phyloP scores from a whole-genome alignment of 257 asterid genomes.

The Solanum piurae region DNA sequence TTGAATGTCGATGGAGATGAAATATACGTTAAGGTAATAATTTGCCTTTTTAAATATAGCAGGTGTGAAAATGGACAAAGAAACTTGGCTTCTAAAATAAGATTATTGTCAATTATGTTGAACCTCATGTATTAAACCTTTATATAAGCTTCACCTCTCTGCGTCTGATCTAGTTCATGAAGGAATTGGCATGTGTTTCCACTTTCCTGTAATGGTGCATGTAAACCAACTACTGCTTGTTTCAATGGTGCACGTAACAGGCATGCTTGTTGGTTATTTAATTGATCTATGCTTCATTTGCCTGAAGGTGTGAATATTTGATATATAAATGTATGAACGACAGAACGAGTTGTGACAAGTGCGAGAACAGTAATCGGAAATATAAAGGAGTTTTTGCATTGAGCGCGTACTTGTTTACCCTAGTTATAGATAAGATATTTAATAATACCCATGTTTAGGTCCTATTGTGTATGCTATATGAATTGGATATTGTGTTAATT shows the following conservation, averaged over 20 bases:
- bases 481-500: background rate
- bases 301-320: background rate
- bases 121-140: background rate
- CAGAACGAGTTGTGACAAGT: background rate
- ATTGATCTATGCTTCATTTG: background rate
- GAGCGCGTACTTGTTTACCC: background rate
- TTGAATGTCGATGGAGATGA: constrained; percentile 93
- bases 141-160: background rate
- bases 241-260: background rate
- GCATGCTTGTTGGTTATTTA: background rate
- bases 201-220: background rate
- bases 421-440: background rate
- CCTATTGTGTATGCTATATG: background rate
- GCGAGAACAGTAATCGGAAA: background rate
- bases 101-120: background rate
- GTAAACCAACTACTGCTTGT: background rate
- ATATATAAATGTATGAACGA: background rate
- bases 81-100: background rate
- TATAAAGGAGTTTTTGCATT: background rate
- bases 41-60: background rate
- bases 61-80: background rate
- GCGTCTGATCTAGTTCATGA: background rate
- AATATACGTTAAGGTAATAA: constrained; percentile 76
- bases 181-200: background rate
- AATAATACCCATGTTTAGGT: background rate